A percentile compares a stretch with the other conserved stretches of the same genome.
Conservation (phyloP, 78 protist species). For the Pirum gemmata region DNA sequence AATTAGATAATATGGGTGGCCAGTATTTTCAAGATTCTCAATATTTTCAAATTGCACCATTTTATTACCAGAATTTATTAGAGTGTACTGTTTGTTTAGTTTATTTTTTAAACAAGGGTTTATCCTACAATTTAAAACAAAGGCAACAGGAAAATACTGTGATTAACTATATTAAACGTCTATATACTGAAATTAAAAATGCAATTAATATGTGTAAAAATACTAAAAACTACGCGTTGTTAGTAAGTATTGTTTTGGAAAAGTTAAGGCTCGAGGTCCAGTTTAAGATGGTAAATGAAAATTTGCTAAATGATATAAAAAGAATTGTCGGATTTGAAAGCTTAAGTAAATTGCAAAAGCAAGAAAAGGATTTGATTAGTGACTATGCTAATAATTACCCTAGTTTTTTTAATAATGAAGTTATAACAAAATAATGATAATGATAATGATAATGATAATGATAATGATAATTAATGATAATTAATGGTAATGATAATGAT, state of each 20-base stretch:
- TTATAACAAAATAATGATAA: too few relatives aligned
- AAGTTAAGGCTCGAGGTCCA: neutral
- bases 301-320: neutral
- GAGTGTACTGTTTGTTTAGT: neutral
- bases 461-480: too few relatives aligned
- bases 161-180: neutral
- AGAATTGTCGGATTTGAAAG: too few relatives aligned
- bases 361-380: too few relatives aligned
- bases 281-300: neutral
- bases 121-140: neutral
- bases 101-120: neutral
- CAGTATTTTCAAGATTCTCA: neutral
- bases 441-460: too few relatives aligned
- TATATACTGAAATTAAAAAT: neutral
- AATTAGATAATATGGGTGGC: neutral
- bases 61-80: neutral
- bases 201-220: neutral
- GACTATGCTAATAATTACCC: too few relatives aligned
- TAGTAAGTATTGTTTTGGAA: neutral
- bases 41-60: neutral
- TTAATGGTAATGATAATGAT: too few relatives aligned
- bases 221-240: neutral
- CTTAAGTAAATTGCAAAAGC: too few relatives aligned
- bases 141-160: neutral
- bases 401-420: too few relatives aligned